Evolutionary conservation across 2,329 filamentous ascomycete species (phyloP), one percentile per base, ranked within the genome.

Genomic region (Ilyonectria destructans): DNA sequence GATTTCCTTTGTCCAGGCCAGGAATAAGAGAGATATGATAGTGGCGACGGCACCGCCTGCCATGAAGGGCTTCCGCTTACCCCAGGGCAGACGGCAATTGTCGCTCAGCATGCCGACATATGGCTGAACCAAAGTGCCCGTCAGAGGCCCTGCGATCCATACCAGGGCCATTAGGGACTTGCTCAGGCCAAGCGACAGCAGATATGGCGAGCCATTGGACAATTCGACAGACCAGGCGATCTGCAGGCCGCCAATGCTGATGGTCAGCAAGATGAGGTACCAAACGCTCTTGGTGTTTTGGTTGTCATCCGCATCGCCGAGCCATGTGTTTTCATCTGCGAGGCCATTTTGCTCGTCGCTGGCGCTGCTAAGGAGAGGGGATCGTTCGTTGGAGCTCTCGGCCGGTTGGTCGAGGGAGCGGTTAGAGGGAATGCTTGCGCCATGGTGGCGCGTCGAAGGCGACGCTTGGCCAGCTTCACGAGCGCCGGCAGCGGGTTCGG

Each of bases 211-310:
- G 74, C 95, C 95, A 84, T 97, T 96, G 61, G 95, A 97, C 48
- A 97, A 86, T 81, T 98, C 96, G 48, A 97, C 95, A 1, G 95
- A 95, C 96, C 96, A 98, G 31, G 96, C 95, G 74, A 98, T 93
- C 82, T 98, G 96, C 69, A 98, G 85, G 26, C 94, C 96, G 68
- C 94, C 94, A 73, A 97, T 93, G 78, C 93, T 91, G 69, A 98
- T 86, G 7, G 96, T 97, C 80, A 98, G 84, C 69, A 97, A 84
- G 73, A 97, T 89, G 75, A 98, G 85, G 81, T 97, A 97, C 90
- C 92, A 94, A 52, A 91, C 85, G 80, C 93, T 95, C 86, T 95
- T 97, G 26, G 92, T 92, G 68, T 88, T 86, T 75, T 94, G 87
- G 52, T 70, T 73, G 33, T 78, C 74, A 52, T 80, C 78, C 26